Base-by-base conservation (phyloP, 2,329 filamentous ascomycete species). In the Ophiostoma pallidulum region DNA sequence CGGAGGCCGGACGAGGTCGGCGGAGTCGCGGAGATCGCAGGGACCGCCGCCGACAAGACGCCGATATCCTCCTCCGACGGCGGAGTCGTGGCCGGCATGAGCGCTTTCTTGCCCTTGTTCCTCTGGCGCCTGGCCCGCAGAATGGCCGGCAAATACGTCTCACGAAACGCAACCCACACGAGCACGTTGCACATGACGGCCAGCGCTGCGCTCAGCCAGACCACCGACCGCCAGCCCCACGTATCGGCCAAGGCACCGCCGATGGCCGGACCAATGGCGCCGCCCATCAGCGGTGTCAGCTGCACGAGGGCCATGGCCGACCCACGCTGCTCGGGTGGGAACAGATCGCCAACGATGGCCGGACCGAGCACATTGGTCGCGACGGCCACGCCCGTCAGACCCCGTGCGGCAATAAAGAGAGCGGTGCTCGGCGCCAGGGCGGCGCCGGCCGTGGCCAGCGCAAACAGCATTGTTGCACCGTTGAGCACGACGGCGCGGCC, bases 291-390 rank as follows among this genome's bases (percentile, higher is more conserved):
- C 18, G 61, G 61, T 0, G 59, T 55, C 8, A 56, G 47, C 22
- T 53, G 50, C 32, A 57, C 55, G 12, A 59, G 48, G 8, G 69
- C 67, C 63, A 77, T 70, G 9, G 75, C 76, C 7, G 52, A 52
- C 38, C 78, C 79, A 53, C 79, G 68, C 52, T 81, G 64, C 0
- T 64, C 62, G 2, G 74, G 72, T 4, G 66, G 57, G 56, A 82
- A 83, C 63, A 82, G 74, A 57, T 84, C 80, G 43, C 79, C 79
- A 54, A 83, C 76, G 24, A 80, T 74, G 8, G 78, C 78, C 1
- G 75, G 73, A 55, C 80, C 81, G 6, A 78, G 80, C 51, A 84
- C 63, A 2, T 79, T 76, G 2, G 77, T 77, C 0, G 77, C 76
- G 3, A 79, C 80, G 55, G 82, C 81, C 2, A 75, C 63, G 28